Evolutionary conservation across 306 rosid species (phyloP).

Genomic region (Citrullus colocynthis): DNA sequence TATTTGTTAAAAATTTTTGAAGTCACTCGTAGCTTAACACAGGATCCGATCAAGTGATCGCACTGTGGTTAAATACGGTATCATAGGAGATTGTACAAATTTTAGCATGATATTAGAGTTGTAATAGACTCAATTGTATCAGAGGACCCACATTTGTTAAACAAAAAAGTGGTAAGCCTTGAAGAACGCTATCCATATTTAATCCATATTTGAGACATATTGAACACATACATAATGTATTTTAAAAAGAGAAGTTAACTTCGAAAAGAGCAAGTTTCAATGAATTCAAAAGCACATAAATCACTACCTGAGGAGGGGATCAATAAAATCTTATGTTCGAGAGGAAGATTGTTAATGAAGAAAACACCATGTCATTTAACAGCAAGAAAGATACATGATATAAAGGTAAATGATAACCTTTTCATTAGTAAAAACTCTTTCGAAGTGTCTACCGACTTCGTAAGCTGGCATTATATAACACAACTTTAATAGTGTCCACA

Average conservation of each 20-base stretch:
- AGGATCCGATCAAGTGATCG: neutral
- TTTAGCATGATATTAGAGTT: neutral
- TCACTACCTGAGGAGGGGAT: neutral
- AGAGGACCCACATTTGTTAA: neutral
- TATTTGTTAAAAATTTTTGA: neutral
- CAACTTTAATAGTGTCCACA: too few species aligned
- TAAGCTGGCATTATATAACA: too few species aligned
- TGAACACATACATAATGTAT: neutral
- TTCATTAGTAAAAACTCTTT: neutral
- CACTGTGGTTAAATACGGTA: neutral
- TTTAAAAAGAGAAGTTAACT: neutral
- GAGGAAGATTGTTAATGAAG: neutral
- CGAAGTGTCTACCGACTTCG: too few species aligned
- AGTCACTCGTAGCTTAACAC: neutral
- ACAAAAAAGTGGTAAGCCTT: neutral
- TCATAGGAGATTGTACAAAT: neutral
- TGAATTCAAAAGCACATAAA: neutral
- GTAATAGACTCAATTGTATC: neutral
- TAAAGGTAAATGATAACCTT: neutral
- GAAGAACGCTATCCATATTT: neutral
- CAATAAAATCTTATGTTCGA: neutral
- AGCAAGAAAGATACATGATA: neutral
- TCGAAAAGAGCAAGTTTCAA: neutral
- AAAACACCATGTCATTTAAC: neutral
- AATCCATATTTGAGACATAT: neutral